Conservation (phyloP, 2,329 filamentous ascomycete genomes). For the Colletotrichum coccodes region DNA sequence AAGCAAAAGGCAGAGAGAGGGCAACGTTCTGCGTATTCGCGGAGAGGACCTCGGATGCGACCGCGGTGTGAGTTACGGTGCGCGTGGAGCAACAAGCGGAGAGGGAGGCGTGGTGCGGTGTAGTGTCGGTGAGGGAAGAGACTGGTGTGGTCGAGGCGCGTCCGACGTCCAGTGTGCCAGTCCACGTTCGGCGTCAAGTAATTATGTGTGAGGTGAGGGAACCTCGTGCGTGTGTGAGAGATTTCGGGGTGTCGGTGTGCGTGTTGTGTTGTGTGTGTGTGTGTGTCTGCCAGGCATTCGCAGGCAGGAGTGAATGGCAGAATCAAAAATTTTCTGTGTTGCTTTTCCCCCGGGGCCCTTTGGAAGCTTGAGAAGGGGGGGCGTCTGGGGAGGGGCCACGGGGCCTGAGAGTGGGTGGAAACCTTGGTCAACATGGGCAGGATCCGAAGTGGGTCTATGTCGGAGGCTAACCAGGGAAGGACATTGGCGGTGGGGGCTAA, state of each 20-base stretch:
- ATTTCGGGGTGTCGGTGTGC: constrained; percentile 3
- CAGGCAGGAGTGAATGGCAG: constrained; percentile 12
- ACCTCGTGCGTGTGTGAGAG: neutral
- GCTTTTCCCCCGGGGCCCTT: neutral
- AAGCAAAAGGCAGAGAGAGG: neutral
- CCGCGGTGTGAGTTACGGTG: constrained; percentile 14
- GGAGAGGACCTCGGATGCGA: constrained; percentile 8
- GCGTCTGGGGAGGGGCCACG: constrained; percentile 6
- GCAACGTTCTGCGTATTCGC: neutral
- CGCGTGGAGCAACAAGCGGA: constrained; percentile 30
- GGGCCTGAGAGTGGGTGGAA: constrained; percentile 12
- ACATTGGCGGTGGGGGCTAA: neutral
- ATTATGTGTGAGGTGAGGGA: neutral
- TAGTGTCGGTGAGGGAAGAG: neutral
- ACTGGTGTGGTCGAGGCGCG: neutral
- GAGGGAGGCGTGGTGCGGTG: neutral
- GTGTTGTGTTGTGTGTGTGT: constrained; percentile 3
- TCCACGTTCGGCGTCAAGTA: neutral
- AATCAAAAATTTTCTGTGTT: constrained; percentile 25
- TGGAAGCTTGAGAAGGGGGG: neutral
- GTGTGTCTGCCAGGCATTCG: constrained; percentile 20
- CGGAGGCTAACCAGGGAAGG: constrained; percentile 23
- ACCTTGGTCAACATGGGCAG: constrained; percentile 2
- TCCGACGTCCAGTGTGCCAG: neutral
- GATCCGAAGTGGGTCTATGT: constrained; percentile 7